Percentiles rank a stretch among this genome's conserved stretches.
These are phyloP conservation scores for Penicillium desertorum DNA, from an alignment of 495 filamentous ascomycete species.

Conservation along the genomic window DNA sequence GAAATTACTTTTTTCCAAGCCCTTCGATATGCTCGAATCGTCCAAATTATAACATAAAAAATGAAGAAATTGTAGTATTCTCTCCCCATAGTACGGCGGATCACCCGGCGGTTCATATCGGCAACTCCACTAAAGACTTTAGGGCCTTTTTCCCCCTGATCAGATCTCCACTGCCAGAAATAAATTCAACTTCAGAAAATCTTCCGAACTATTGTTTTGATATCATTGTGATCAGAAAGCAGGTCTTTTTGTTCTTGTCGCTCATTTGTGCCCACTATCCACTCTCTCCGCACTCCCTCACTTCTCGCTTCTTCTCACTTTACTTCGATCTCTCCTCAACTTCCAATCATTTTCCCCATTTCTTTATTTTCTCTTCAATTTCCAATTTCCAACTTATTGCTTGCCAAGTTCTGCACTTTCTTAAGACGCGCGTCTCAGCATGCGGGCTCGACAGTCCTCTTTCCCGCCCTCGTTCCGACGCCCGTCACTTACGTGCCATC, in stretches of 20 bases:
- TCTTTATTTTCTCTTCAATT: slow-evolving; percentile 4
- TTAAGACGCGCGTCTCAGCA: slow-evolving; percentile 28
- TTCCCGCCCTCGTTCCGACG: slow-evolving; percentile 24
- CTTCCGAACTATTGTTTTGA: slow-evolving; percentile 4
- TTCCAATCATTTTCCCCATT: slow-evolving; percentile 3
- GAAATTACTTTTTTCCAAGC: neutral
- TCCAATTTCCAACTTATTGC: neutral
- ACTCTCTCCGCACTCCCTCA: slow-evolving; percentile 1
- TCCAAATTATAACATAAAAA: neutral
- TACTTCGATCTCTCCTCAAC: slow-evolving; percentile 1
- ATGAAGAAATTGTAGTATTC: neutral
- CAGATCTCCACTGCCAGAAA: slow-evolving; percentile 10
- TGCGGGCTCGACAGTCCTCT: slow-evolving; percentile 33
- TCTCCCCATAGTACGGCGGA: slow-evolving; percentile 1
- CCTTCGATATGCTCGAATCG: neutral
- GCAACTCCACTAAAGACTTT: slow-evolving; percentile 4
- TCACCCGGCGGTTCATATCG: slow-evolving; percentile 6
- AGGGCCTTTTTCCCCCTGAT: slow-evolving; percentile 7
- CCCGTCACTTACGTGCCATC: slow-evolving; percentile 25
- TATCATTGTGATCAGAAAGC: slow-evolving; percentile 5
- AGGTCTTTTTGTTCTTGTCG: slow-evolving; percentile 6
- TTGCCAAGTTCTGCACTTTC: slow-evolving; percentile 7
- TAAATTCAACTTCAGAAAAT: slow-evolving; percentile 13
- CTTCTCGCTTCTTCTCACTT: slow-evolving; percentile 6
- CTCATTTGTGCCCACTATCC: slow-evolving; percentile 3